Conservation (phyloP, 2,329 filamentous ascomycete genomes). For the Coniella lustricola region DNA sequence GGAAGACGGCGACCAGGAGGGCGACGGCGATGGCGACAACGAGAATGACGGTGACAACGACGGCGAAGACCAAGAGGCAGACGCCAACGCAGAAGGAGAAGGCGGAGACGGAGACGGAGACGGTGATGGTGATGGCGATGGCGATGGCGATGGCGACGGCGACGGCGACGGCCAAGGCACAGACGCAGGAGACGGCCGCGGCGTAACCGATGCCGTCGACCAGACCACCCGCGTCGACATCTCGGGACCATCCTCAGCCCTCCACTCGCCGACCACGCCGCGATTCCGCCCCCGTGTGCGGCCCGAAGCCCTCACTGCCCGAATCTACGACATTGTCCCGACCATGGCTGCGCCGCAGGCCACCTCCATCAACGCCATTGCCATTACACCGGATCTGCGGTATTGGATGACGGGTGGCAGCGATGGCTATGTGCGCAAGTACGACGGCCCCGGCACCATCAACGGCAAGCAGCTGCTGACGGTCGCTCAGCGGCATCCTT, state of each 20-base stretch:
- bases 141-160: conserved; percentile 24
- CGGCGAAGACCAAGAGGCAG: conserved; percentile 29
- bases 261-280: conserved; percentile 27
- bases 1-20: conserved; percentile 24
- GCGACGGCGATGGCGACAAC: conserved; percentile 30
- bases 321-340: conserved; percentile 87
- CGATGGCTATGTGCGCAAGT: conserved; percentile 94
- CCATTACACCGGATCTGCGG: conserved; percentile 85
- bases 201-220: conserved; percentile 10
- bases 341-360: conserved; percentile 95
- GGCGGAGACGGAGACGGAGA: conserved; percentile 26
- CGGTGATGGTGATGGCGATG: conserved; percentile 5
- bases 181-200: conserved; percentile 22
- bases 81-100: conserved; percentile 30
- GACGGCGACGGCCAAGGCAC: conserved; percentile 34
- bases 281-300: conserved; percentile 56
- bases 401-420: conserved; percentile 93
- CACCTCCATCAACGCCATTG: conserved; percentile 89
- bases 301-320: conserved; percentile 70
- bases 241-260: conserved; percentile 18
- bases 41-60: conserved; percentile 35
- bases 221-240: conserved; percentile 11
- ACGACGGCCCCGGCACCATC: conserved; percentile 89
- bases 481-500: conserved; percentile 91
- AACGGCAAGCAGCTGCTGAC: conserved; percentile 92